Base-by-base conservation (phyloP, 306 rosid genomes). In the Abrus precatorius region DNA sequence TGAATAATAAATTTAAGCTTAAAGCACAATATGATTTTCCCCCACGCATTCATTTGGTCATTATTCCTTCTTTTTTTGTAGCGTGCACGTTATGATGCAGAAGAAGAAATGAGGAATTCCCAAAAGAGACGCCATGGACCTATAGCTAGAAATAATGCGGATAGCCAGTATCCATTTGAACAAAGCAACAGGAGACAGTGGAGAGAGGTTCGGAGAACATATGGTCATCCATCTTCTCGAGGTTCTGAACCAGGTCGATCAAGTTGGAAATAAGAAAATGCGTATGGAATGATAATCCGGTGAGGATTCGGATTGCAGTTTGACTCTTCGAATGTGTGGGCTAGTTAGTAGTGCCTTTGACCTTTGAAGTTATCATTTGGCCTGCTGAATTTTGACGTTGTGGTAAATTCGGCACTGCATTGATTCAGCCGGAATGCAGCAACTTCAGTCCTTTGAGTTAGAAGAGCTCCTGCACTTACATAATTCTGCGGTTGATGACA, bases 51-150 rank as follows among this genome's bases (percentile, higher is more conserved):
- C 69, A 48, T 83, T 74, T 79, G 34, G 40, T 44, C 41, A 27
- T 61, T 44, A 38, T 55, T 72, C 55, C 20, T 20, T 36, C n/a
- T 54, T 80, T 64, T 45, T 64, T 45, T 84, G 86, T 90, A 95
- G 99, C 92, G 96, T 48, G 76, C 92, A 30, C 92, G 87, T 69
- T 95, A 95, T 56, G 97, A 93, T 59, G 91, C 89, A 7, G 99
- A 95, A 83, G 99, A 93, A 85, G 97, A 93, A 85, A 82, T 87
- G 91, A 92, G 98, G 79, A 91, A 85, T 81, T 86, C 88, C 52
- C 94, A 80, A 70, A 95, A 84, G 96, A 92, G 86, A 82, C 88
- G 91, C 48, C 75, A 76, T 69, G 99, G 89, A 82, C 86, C 85
- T 66, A 72, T 89, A 28, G 80, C 90, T 33, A 93, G 92, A 87